Percentiles rank a stretch among this genome's conserved stretches.
Evolutionary conservation across 768 basidiomycete species (phyloP).

Genomic region (Termitomyces sp.): DNA sequence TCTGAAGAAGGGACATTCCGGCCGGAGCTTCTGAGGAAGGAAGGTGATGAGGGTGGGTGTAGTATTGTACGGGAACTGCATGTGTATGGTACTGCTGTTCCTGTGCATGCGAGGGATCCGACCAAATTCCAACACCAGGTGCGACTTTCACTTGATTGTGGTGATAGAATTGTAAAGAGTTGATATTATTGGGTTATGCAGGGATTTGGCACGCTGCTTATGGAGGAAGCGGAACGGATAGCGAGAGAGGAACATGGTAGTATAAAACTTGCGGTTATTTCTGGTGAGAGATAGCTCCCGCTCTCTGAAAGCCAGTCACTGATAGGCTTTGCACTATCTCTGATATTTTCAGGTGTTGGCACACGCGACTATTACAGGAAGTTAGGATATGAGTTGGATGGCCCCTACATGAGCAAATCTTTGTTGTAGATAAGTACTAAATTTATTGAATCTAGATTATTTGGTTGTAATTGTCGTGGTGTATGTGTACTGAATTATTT

Average conservation of each 20-base stretch:
- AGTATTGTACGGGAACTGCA: conserved; percentile 95
- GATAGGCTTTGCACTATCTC: neutral
- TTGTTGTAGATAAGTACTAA: conserved; percentile 30
- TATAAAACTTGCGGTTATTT: conserved; percentile 94
- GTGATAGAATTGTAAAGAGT: neutral
- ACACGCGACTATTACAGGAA: conserved; percentile 96
- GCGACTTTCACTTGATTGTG: conserved; percentile 8
- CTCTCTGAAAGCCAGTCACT: neutral
- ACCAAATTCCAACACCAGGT: conserved; percentile 98
- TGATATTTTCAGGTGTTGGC: conserved; percentile 66
- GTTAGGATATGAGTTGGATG: conserved; percentile 90
- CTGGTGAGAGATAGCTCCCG: conserved; percentile 47
- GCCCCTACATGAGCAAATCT: conserved; percentile 96
- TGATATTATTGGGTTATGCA: conserved; percentile 24
- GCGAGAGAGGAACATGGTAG: conserved; percentile 96
- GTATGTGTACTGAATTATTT: neutral
- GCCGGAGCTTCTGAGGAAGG: conserved; percentile 75
- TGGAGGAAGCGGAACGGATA: conserved; percentile 99
- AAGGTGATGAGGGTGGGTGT: conserved; percentile 70
- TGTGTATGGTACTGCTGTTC: conserved; percentile 97
- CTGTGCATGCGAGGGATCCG: conserved; percentile 94
- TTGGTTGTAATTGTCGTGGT: conserved; percentile 1
- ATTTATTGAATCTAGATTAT: neutral
- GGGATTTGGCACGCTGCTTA: conserved; percentile 94
- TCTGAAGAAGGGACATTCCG: conserved; percentile 97